Base-by-base conservation (phyloP, 768 basidiomycete genomes). In the Amanita thiersii region DNA sequence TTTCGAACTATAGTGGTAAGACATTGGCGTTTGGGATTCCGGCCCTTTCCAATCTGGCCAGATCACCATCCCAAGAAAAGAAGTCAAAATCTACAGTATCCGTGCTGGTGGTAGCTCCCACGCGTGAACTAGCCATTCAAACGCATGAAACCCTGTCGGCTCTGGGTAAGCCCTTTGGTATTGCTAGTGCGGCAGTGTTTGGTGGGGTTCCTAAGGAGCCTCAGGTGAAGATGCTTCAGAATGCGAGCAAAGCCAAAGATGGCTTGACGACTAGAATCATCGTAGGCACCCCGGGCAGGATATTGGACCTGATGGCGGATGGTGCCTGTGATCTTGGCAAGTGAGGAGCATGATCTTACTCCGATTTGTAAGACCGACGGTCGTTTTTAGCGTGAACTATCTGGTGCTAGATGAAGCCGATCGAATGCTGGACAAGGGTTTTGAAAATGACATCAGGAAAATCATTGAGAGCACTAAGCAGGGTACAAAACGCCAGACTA, bases 341-440 rank as follows among this genome's bases (percentile, higher is more conserved):
- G 81, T 86, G 49, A 50, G 82, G 68, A 17, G 19, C 31, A 17
- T 5, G 3, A 18, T 38, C 39, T 11, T 7, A 5, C 24, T 23
- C 29, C 17, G 15, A 39, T 48, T 33, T 48, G 5, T 26, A 10
- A 12, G 19, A 12, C 37, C 34, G 23, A 32, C 42, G 30, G 52
- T 47, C 12, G 38, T 26, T 12, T 37, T 3, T 47, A 90, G 86
- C 20, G 91, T 98, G 10, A 69, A 78, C 31, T 99, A 93, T 63
- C 68, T 98, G 15, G 94, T 97, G 7, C 67, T 99, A 47, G 96
- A 99, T 56, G 96, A 99, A 65, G 96, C 96, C 6, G 96, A 99
- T 62, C 64, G 75, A 40, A 98, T 99, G 68, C 70, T 99, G 37
- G 96, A 98, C 59, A 91, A 86, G 60, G 96, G 94, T 0, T 99